Evolutionary conservation across 345 rosid genomes (phyloP).

Genomic region (Angophora floribunda): DNA sequence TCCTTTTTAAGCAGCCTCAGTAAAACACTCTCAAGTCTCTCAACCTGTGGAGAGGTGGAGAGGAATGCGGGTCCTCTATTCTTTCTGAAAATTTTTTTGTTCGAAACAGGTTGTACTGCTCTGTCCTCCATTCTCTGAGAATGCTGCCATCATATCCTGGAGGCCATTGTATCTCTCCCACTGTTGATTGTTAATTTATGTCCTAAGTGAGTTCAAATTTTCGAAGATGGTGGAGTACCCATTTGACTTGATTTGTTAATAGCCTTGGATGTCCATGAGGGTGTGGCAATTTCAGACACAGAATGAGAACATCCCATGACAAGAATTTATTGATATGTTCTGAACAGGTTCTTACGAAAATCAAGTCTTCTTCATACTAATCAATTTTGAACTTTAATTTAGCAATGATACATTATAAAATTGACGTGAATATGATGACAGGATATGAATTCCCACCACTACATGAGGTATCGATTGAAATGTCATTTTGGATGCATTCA

Average conservation of each 20-base stretch:
- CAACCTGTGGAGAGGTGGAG: background rate
- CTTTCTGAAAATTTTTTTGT: background rate
- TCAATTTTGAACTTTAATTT: background rate
- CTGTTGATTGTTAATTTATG: background rate
- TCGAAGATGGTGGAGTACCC: background rate
- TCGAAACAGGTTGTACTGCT: background rate
- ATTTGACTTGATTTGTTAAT: background rate
- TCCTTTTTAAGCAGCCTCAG: background rate
- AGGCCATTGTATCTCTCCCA: background rate
- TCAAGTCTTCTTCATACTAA: background rate
- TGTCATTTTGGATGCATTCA: background rate
- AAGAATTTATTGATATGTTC: background rate
- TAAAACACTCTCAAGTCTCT: background rate
- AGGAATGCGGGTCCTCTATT: background rate
- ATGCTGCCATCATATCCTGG: background rate
- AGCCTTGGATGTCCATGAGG: background rate
- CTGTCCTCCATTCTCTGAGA: background rate
- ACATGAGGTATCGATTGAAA: background rate
- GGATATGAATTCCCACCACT: background rate
- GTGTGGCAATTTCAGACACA: background rate
- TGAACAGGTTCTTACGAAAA: background rate
- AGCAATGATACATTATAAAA: background rate
- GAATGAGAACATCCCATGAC: background rate
- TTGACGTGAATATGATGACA: background rate
- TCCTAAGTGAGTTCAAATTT: background rate